phyloP scores from a whole-genome alignment of 768 basidiomycete species.

The Phlebiopsis gigantea region DNA sequence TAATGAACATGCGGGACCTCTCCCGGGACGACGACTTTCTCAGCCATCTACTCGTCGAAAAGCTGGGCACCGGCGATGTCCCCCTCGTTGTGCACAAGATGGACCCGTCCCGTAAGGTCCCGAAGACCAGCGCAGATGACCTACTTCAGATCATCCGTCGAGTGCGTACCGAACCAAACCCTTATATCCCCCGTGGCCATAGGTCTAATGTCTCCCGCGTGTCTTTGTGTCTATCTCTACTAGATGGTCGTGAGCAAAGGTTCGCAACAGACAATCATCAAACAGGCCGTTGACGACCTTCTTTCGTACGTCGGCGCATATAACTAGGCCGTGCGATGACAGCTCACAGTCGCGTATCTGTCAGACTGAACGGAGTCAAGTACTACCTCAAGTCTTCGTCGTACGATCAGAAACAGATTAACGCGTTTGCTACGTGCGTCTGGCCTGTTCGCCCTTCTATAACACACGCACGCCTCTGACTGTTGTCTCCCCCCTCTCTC shows the following conservation, averaged over 20 bases:
- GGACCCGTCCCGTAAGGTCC: constrained; percentile 72
- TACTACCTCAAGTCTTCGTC: constrained; percentile 57
- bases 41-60: constrained; percentile 84
- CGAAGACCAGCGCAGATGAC: constrained; percentile 65
- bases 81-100: constrained; percentile 90
- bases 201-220: constrained; percentile 13
- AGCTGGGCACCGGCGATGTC: constrained; percentile 72
- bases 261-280: constrained; percentile 51
- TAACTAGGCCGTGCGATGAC: constrained; percentile 8
- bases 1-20: constrained; percentile 88
- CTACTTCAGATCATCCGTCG: constrained; percentile 72
- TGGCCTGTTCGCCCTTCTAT: constrained; percentile 22
- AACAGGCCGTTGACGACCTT: constrained; percentile 73
- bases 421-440: constrained; percentile 89
- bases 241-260: constrained; percentile 59
- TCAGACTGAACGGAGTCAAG: constrained; percentile 67
- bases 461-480: constrained; percentile 18
- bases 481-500: constrained; percentile 22
- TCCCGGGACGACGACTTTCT: constrained; percentile 90
- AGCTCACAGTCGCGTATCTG: constrained; percentile 8
- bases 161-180: constrained; percentile 41
- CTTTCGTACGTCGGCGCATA: constrained; percentile 51
- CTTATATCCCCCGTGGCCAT: constrained; percentile 16
- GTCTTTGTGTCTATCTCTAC: too few species aligned
- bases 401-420: constrained; percentile 81